These are phyloP conservation scores for Xylaria arbuscula DNA, from an alignment of 2,329 filamentous ascomycete genomes.

Conservation along the genomic window DNA sequence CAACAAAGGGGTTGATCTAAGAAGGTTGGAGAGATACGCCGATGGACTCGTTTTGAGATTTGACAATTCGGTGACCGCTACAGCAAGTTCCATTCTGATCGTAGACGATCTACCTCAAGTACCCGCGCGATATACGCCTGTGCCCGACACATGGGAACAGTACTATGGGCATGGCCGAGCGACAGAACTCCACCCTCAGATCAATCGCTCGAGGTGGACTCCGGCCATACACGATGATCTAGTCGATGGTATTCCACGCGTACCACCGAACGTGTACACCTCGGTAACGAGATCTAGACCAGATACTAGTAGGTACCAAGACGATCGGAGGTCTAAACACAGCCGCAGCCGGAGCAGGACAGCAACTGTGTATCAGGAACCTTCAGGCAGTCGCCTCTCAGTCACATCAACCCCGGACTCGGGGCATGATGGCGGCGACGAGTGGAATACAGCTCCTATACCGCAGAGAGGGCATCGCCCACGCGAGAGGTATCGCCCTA, in stretches of 20 bases:
- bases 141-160: neutral
- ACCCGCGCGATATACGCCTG: slow-evolving; percentile 2
- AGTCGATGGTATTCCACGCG: slow-evolving; percentile 10
- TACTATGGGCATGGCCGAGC: neutral
- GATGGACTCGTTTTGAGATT: slow-evolving; percentile 11
- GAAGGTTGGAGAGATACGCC: slow-evolving; percentile 14
- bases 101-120: slow-evolving; percentile 7
- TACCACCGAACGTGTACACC: slow-evolving; percentile 3
- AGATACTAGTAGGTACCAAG: neutral
- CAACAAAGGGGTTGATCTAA: slow-evolving; percentile 19
- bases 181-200: neutral
- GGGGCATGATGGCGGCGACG: neutral
- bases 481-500: slow-evolving; percentile 1
- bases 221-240: slow-evolving; percentile 4
- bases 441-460: neutral
- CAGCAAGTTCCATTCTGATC: slow-evolving; percentile 3
- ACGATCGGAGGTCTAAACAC: neutral
- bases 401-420: neutral
- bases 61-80: slow-evolving; percentile 7
- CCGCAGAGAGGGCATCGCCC: neutral
- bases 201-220: neutral
- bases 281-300: neutral
- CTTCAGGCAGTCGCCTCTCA: slow-evolving; percentile 5
- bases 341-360: slow-evolving; percentile 10
- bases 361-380: neutral